These are phyloP conservation scores for Verticillium klebahnii DNA, from an alignment of 2,329 filamentous ascomycete genomes.

Conservation along the genomic window DNA sequence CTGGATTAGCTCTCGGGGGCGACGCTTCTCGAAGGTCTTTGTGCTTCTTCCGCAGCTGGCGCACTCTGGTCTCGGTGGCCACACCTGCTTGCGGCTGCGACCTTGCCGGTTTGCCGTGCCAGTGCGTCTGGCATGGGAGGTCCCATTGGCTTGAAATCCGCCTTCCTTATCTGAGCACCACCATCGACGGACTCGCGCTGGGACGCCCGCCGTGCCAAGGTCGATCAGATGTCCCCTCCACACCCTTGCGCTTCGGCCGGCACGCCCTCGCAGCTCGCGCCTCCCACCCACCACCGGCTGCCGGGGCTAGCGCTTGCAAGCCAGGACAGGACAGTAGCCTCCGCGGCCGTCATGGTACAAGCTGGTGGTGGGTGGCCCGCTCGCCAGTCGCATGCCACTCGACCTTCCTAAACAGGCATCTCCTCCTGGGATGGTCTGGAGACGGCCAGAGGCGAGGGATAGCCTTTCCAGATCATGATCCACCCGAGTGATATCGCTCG, in stretches of 20 bases:
- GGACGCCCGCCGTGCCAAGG: constrained; percentile 11
- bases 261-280: not conserved
- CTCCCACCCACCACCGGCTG: not conserved
- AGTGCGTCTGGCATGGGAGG: not conserved
- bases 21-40: not conserved
- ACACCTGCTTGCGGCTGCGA: not conserved
- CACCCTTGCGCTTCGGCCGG: constrained; percentile 1
- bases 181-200: not conserved
- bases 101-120: not conserved
- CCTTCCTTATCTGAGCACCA: constrained; percentile 1
- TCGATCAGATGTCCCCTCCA: constrained; percentile 12
- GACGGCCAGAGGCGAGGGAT: not conserved
- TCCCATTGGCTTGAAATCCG: not conserved
- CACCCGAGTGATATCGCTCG: constrained; percentile 5
- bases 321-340: not conserved
- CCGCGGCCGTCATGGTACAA: constrained; percentile 1
- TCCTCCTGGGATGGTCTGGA: constrained; percentile 7
- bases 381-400: constrained; percentile 3
- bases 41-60: not conserved
- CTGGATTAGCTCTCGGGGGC: not conserved
- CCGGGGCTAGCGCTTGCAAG: not conserved
- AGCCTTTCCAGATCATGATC: constrained; percentile 1
- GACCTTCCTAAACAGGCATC: constrained; percentile 13
- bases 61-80: not conserved
- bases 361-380: not conserved